Conservation (phyloP, 768 basidiomycete genomes). For the Lentinula guzmanii region DNA sequence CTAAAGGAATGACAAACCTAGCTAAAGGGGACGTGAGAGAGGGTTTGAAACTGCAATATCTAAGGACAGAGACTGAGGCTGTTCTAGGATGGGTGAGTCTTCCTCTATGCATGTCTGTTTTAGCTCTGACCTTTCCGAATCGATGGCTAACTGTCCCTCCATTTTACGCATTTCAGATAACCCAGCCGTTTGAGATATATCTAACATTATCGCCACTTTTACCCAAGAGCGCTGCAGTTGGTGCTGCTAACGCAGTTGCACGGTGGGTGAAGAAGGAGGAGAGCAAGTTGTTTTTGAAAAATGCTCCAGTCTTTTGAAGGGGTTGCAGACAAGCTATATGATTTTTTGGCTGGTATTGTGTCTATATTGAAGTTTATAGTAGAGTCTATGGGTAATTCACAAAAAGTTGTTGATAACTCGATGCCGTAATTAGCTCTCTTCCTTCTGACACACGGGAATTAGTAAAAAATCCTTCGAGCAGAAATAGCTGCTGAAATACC, state of each 20-base stretch:
- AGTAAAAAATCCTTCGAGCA: too few relatives aligned
- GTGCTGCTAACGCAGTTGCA: slow-evolving; percentile 84
- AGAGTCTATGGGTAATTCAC: too few relatives aligned
- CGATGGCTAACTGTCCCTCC: not conserved
- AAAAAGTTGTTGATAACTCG: too few relatives aligned
- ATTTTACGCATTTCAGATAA: slow-evolving; percentile 51
- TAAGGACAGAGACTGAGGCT: slow-evolving; percentile 80
- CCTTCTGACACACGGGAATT: too few relatives aligned
- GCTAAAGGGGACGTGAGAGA: slow-evolving; percentile 27
- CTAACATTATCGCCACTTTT: slow-evolving; percentile 73
- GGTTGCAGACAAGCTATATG: not conserved
- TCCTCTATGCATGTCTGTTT: not conserved
- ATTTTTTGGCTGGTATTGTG: not conserved
- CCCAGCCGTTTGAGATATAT: slow-evolving; percentile 91
- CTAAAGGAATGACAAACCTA: slow-evolving; percentile 66
- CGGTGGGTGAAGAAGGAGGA: slow-evolving; percentile 93
- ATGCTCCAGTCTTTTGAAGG: slow-evolving; percentile 62
- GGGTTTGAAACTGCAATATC: slow-evolving; percentile 80
- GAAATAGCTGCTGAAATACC: too few relatives aligned
- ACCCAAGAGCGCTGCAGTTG: slow-evolving; percentile 83
- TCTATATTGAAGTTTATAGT: not conserved
- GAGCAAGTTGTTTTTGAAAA: slow-evolving; percentile 68
- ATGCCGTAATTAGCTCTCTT: slow-evolving; percentile 1
- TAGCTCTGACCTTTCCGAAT: not conserved
- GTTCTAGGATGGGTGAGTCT: slow-evolving; percentile 89